phyloP scores from a whole-genome alignment of 176 grass and related monocot species.

The Triticum dicoccoides region DNA sequence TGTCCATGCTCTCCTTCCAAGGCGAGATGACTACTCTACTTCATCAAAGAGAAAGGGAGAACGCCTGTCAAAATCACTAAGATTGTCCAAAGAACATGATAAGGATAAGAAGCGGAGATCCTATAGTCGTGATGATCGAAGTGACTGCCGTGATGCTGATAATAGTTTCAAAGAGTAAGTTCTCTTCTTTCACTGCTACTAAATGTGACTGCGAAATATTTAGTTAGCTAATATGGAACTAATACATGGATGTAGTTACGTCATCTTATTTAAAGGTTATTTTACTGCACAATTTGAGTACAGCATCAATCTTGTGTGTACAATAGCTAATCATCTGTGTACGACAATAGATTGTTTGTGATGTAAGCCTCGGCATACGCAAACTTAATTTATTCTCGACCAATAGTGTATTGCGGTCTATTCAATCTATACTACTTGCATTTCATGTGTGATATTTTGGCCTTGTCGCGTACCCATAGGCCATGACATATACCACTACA shows the following conservation, averaged over 20 bases:
- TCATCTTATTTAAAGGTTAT: background rate
- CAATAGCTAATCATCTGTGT: background rate
- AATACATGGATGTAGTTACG: background rate
- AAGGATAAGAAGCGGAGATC: constrained; percentile 31
- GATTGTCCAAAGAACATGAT: constrained; percentile 33
- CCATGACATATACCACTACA: background rate
- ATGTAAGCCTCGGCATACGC: background rate
- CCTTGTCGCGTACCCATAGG: background rate
- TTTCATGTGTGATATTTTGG: background rate
- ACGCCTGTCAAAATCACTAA: constrained; percentile 23
- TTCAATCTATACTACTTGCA: background rate
- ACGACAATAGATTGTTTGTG: background rate
- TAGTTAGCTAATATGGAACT: background rate
- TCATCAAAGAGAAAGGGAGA: constrained; percentile 61
- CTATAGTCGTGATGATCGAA: constrained; percentile 34
- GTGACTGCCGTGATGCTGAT: constrained; percentile 25
- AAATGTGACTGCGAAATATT: background rate
- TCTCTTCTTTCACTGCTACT: background rate
- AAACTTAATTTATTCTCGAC: background rate
- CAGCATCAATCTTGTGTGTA: background rate
- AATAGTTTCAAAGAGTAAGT: constrained; percentile 56
- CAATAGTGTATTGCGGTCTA: background rate
- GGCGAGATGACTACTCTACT: constrained; percentile 40
- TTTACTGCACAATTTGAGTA: background rate
- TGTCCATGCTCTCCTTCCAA: background rate